Evolutionary conservation across 2,329 filamentous ascomycete genomes (phyloP).

Genomic region (Aspergillus versicolor): DNA sequence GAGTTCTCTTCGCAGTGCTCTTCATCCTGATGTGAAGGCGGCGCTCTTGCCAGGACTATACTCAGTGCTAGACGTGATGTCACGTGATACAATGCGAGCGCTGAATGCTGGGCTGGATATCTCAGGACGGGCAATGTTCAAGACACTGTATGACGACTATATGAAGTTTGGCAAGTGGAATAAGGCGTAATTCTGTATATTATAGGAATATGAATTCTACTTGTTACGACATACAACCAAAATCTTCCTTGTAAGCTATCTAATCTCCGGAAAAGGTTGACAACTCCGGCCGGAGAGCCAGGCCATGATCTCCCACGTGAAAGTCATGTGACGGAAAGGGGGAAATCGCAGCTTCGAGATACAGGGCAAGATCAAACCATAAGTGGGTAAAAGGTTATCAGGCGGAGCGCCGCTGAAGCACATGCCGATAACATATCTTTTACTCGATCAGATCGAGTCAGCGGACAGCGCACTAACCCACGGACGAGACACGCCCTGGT

Average conservation of each 20-base stretch:
- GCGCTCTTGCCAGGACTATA: constrained; percentile 54
- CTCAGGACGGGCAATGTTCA: constrained; percentile 53
- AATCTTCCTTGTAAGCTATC: background rate
- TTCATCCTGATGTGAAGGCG: constrained; percentile 54
- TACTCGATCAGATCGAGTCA: constrained; percentile 41
- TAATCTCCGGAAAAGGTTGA: too few relatives aligned
- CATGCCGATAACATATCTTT: constrained; percentile 12
- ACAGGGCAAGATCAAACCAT: background rate
- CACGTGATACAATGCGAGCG: constrained; percentile 49
- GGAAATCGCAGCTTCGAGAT: background rate
- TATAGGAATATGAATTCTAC: background rate
- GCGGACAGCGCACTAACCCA: constrained; percentile 1
- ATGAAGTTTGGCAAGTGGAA: constrained; percentile 49
- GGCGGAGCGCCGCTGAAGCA: background rate
- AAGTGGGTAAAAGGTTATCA: background rate
- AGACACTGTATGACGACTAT: constrained; percentile 55
- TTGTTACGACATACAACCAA: background rate
- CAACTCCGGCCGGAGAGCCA: too few relatives aligned
- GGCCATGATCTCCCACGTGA: background rate
- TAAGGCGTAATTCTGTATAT: constrained; percentile 33
- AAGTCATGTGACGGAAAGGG: background rate
- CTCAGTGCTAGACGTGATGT: constrained; percentile 54
- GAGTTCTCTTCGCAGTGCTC: constrained; percentile 50
- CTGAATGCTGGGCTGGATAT: constrained; percentile 54
- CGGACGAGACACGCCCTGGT: constrained; percentile 6